Percentiles rank a stretch among this genome's conserved stretches.
These are phyloP conservation scores for Hirsutella minnesotensis DNA, from an alignment of 2,329 filamentous ascomycete species.

Conservation along the genomic window DNA sequence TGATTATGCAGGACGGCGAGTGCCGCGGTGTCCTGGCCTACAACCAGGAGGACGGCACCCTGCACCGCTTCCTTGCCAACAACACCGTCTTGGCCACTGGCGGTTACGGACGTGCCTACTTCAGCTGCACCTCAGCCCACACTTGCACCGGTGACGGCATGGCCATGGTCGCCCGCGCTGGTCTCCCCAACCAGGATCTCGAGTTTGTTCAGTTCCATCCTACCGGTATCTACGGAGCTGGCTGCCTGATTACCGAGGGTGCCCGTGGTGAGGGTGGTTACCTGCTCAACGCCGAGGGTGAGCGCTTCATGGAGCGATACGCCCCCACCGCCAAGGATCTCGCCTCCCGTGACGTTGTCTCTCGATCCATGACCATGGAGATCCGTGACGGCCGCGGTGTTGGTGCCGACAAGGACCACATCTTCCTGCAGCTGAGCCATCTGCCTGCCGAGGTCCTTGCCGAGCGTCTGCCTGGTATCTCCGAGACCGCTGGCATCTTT, in stretches of 20 bases:
- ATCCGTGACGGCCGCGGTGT: slow-evolving; percentile 96
- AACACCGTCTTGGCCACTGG: slow-evolving; percentile 95
- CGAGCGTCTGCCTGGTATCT: slow-evolving; percentile 96
- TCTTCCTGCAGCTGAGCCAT: slow-evolving; percentile 96
- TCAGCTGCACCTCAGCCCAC: slow-evolving; percentile 95
- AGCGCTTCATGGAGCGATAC: slow-evolving; percentile 99
- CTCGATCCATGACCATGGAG: slow-evolving; percentile 95
- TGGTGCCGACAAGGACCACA: slow-evolving; percentile 93
- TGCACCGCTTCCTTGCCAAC: slow-evolving; percentile 93
- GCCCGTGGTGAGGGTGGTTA: slow-evolving; percentile 97
- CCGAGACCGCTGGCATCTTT: slow-evolving; percentile 95
- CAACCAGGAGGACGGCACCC: slow-evolving; percentile 96
- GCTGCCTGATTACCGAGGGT: slow-evolving; percentile 95
- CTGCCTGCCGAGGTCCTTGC: slow-evolving; percentile 83
- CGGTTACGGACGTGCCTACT: slow-evolving; percentile 96
- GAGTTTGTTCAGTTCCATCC: slow-evolving; percentile 99
- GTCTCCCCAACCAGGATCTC: slow-evolving; percentile 96
- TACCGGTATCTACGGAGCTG: slow-evolving; percentile 96
- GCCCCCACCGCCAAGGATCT: slow-evolving; percentile 97
- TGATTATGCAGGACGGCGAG: slow-evolving; percentile 95
- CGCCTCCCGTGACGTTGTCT: slow-evolving; percentile 90
- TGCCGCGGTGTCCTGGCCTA: slow-evolving; percentile 95
- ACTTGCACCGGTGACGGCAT: slow-evolving; percentile 98
- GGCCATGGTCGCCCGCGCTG: slow-evolving; percentile 97
- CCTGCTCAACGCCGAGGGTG: slow-evolving; percentile 92